These are phyloP conservation scores for Platanthera zijinensis DNA, from an alignment of 106 monocot species.

Conservation along the genomic window DNA sequence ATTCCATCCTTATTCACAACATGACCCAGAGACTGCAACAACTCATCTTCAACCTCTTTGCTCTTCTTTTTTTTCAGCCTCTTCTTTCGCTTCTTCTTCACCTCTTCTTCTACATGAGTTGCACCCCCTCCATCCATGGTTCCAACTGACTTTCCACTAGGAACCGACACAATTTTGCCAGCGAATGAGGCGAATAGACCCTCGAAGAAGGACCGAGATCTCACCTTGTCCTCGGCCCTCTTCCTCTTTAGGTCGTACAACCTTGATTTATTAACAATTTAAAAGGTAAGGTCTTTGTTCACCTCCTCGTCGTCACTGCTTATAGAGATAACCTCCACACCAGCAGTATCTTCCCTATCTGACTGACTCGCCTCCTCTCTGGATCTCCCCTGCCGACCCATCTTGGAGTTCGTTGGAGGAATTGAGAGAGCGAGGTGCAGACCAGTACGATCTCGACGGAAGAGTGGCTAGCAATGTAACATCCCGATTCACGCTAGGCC, in stretches of 20 bases:
- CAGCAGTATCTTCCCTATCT: not conserved
- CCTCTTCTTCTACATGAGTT: not conserved
- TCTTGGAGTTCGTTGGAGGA: not conserved
- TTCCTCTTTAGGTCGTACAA: constrained; percentile 18
- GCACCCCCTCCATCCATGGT: not conserved
- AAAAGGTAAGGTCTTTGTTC: constrained; percentile 62
- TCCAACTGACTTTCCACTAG: not conserved
- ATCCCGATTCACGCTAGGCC: no score
- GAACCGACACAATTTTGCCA: constrained; percentile 10
- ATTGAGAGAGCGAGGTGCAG: not conserved
- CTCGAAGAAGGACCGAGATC: no score
- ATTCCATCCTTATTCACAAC: no score
- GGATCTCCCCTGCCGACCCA: constrained; percentile 2
- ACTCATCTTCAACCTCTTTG: constrained; percentile 12
- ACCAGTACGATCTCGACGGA: not conserved
- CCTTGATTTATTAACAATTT: constrained; percentile 46
- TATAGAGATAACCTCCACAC: constrained; percentile 10
- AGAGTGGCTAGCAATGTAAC: not conserved
- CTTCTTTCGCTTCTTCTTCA: constrained; percentile 23
- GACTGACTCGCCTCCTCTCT: not conserved
- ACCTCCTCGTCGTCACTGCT: constrained; percentile 86
- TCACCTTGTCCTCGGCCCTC: no score
- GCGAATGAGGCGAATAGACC: no score
- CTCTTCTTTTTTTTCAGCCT: constrained; percentile 20
- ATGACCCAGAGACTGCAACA: no score